phyloP scores from a whole-genome alignment of 192 early-diverging fungal species.

The Dimargaris xerosporica region DNA sequence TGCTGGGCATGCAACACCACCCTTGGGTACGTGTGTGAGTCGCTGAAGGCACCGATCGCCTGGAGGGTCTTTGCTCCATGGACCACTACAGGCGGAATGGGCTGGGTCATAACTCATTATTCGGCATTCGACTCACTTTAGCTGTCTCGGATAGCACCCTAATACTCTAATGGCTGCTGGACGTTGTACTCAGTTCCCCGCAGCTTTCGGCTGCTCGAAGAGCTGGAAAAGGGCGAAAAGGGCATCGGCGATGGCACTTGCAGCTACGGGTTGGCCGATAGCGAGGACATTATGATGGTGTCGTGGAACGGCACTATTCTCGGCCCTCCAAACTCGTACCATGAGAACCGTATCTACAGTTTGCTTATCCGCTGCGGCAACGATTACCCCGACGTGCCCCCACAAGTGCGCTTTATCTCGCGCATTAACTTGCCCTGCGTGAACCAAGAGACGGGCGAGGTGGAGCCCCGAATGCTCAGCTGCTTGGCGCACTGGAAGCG shows the following conservation, averaged over 20 bases:
- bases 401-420: constrained; percentile 62
- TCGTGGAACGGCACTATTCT: constrained; percentile 94
- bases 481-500: constrained; percentile 80
- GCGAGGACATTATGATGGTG: constrained; percentile 64
- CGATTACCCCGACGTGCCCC: constrained; percentile 72
- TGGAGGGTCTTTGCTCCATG: too few species aligned
- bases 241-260: constrained; percentile 84
- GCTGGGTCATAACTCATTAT: too few species aligned
- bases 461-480: constrained; percentile 42
- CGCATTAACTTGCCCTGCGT: constrained; percentile 79
- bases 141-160: too few species aligned
- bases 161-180: too few species aligned
- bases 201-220: constrained; percentile 90
- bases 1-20: too few species aligned
- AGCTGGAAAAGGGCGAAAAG: constrained; percentile 96
- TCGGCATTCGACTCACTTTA: too few species aligned
- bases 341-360: constrained; percentile 93
- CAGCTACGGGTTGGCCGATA: constrained; percentile 80
- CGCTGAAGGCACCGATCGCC: too few species aligned
- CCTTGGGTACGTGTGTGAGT: too few species aligned
- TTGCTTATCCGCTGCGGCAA: constrained; percentile 70
- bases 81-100: too few species aligned
- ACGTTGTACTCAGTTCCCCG: constrained; percentile 59
- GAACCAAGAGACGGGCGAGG: constrained; percentile 61
- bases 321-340: constrained; percentile 57